phyloP scores from a whole-genome alignment of 2,329 filamentous ascomycete genomes.

The Fusarium piperis region DNA sequence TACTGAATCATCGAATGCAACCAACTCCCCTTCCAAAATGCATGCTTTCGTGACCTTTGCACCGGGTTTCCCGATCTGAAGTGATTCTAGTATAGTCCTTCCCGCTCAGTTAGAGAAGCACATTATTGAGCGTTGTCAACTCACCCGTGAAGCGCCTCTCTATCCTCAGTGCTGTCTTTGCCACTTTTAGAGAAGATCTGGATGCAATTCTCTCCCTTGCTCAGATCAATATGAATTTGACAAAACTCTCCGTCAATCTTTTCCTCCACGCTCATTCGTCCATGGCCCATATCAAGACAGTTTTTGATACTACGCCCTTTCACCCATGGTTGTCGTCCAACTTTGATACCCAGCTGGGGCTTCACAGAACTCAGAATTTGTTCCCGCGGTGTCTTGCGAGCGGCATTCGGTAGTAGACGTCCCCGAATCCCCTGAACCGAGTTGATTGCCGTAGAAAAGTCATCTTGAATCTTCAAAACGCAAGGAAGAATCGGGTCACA shows the following conservation, averaged over 20 bases:
- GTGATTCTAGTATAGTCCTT: slow-evolving; percentile 68
- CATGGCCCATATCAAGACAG: slow-evolving; percentile 71
- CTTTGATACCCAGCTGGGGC: slow-evolving; percentile 68
- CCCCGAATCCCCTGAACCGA: slow-evolving; percentile 56
- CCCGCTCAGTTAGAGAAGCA: slow-evolving; percentile 16
- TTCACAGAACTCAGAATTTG: slow-evolving; percentile 51
- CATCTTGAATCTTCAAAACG: slow-evolving; percentile 75
- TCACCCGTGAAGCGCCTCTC: slow-evolving; percentile 66
- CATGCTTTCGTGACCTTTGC: slow-evolving; percentile 72
- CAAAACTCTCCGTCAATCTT: slow-evolving; percentile 93
- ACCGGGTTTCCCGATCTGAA: slow-evolving; percentile 67
- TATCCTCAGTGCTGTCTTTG: slow-evolving; percentile 84
- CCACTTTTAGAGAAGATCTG: slow-evolving; percentile 93
- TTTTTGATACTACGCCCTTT: slow-evolving; percentile 79
- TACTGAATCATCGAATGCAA: slow-evolving; percentile 77
- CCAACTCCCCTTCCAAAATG: slow-evolving; percentile 85
- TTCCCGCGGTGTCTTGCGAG: slow-evolving; percentile 15
- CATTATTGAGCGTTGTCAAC: slow-evolving; percentile 16
- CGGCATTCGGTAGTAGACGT: slow-evolving; percentile 31
- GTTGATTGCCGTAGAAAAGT: slow-evolving; percentile 68
- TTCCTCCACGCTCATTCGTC: slow-evolving; percentile 76
- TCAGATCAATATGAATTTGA: slow-evolving; percentile 82
- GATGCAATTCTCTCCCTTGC: slow-evolving; percentile 63
- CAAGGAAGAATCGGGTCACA: slow-evolving; percentile 77
- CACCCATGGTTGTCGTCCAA: slow-evolving; percentile 70